Conservation (phyloP, 306 rosid species). For the Luffa acutangula region DNA sequence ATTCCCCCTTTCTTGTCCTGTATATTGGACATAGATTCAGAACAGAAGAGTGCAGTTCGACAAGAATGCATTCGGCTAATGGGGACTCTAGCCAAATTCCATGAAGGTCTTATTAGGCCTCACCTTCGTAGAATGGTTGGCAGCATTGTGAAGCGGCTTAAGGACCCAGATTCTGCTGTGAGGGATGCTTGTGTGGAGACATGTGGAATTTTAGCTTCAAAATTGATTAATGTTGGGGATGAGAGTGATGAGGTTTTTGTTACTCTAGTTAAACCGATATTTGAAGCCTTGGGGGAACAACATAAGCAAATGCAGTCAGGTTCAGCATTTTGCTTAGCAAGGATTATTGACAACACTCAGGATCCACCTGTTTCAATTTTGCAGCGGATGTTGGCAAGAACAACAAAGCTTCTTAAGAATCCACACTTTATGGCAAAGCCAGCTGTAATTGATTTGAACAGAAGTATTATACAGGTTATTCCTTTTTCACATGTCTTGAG, state of each 20-base stretch:
- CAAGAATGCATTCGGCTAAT: conserved; percentile 55
- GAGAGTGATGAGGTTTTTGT: conserved; percentile 37
- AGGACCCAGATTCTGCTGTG: conserved; percentile 55
- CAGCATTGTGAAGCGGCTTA: conserved; percentile 57
- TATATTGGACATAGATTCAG: conserved; percentile 51
- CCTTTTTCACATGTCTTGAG: not conserved
- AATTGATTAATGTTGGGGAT: conserved; percentile 14
- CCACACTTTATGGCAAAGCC: conserved; percentile 78
- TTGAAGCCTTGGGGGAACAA: conserved; percentile 76
- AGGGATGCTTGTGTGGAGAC: conserved; percentile 65
- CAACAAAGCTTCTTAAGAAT: conserved; percentile 59
- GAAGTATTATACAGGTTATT: conserved; percentile 49
- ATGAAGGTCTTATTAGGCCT: conserved; percentile 27
- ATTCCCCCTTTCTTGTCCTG: conserved; percentile 52
- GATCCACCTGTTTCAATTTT: conserved; percentile 50
- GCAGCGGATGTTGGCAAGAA: conserved; percentile 50
- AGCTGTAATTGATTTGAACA: conserved; percentile 49
- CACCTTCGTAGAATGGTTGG: conserved; percentile 55
- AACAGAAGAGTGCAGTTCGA: conserved; percentile 49
- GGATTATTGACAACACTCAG: conserved; percentile 40
- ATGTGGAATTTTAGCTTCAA: conserved; percentile 35
- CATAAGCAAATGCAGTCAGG: conserved; percentile 61
- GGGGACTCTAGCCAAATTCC: conserved; percentile 28
- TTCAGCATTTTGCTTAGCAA: conserved; percentile 57
- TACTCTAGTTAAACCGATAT: conserved; percentile 45